Conservation (phyloP, 768 basidiomycete species). For the Suillus tomentosus region DNA sequence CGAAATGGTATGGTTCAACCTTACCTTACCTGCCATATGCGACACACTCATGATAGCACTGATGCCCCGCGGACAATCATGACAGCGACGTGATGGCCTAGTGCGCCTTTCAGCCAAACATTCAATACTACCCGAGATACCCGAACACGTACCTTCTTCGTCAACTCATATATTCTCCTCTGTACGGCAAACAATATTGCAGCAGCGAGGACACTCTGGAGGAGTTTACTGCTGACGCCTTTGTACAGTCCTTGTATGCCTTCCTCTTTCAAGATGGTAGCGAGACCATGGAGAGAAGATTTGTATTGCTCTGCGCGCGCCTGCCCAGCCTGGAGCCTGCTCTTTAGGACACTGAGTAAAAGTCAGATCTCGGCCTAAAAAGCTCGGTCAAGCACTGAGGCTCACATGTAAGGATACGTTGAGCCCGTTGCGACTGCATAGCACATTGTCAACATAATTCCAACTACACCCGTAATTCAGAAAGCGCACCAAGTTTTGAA, state of each 20-base stretch:
- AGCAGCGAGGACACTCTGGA: conserved; percentile 91
- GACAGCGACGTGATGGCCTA: neutral
- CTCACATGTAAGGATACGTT: conserved; percentile 79
- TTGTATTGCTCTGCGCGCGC: conserved; percentile 68
- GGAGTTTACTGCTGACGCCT: conserved; percentile 83
- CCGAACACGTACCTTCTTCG: conserved; percentile 45
- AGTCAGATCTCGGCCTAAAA: neutral
- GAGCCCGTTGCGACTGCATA: conserved; percentile 49
- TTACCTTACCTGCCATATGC: neutral
- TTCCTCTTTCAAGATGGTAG: conserved; percentile 76
- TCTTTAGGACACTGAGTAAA: conserved; percentile 65
- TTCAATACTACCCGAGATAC: neutral
- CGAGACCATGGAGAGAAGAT: conserved; percentile 75
- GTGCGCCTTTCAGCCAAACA: neutral
- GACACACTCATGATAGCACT: neutral
- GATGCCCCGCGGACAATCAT: neutral
- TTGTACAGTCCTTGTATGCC: conserved; percentile 84
- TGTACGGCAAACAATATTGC: conserved; percentile 93
- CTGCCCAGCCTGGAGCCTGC: conserved; percentile 75
- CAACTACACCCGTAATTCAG: neutral
- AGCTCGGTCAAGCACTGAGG: neutral
- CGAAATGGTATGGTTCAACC: neutral
- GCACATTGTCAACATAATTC: conserved; percentile 5
- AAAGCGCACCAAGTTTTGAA: conserved; percentile 74
- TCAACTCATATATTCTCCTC: conserved; percentile 75